These are phyloP conservation scores for Phytophthora tubulina DNA, from an alignment of 352 stramenopile species.

Conservation along the genomic window DNA sequence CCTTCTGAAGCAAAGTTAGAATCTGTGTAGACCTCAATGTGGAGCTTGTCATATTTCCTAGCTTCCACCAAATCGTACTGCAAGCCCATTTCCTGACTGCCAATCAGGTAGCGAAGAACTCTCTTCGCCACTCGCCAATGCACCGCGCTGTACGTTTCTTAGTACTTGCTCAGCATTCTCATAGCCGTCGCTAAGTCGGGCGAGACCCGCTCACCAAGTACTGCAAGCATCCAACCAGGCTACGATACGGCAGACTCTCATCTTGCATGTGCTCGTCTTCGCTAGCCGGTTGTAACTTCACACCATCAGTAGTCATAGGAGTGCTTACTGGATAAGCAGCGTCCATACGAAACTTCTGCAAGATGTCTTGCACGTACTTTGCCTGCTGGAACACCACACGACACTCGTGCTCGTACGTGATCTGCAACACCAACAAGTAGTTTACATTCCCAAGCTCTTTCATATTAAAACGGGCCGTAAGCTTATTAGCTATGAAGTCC, in stretches of 20 bases:
- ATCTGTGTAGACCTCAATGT: too few relatives aligned
- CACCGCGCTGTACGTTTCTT: not conserved
- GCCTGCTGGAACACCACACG: too few relatives aligned
- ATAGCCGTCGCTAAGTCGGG: slow-evolving; percentile 15
- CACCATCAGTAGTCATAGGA: slow-evolving; percentile 19
- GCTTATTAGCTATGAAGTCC: too few relatives aligned
- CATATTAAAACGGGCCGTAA: too few relatives aligned
- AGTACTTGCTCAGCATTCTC: slow-evolving; percentile 12
- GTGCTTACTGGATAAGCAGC: slow-evolving; percentile 4
- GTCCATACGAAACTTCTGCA: not conserved
- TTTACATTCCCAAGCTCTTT: too few relatives aligned
- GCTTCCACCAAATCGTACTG: not conserved
- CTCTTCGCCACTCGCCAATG: slow-evolving; percentile 2
- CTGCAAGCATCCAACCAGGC: too few relatives aligned
- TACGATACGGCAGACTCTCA: slow-evolving; percentile 6
- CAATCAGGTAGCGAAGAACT: slow-evolving; percentile 13
- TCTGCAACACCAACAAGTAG: too few relatives aligned
- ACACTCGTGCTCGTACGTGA: too few relatives aligned
- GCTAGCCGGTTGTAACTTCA: slow-evolving; percentile 1
- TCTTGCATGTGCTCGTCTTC: slow-evolving; percentile 11
- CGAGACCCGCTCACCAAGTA: slow-evolving; percentile 8
- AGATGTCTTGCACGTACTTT: too few relatives aligned
- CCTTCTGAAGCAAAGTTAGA: too few relatives aligned
- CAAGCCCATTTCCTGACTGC: slow-evolving; percentile 14
- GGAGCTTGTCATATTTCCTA: too few relatives aligned